These are phyloP conservation scores for Dictyostelium firmibasis DNA, from an alignment of 78 protist genomes.

Conservation along the genomic window DNA sequence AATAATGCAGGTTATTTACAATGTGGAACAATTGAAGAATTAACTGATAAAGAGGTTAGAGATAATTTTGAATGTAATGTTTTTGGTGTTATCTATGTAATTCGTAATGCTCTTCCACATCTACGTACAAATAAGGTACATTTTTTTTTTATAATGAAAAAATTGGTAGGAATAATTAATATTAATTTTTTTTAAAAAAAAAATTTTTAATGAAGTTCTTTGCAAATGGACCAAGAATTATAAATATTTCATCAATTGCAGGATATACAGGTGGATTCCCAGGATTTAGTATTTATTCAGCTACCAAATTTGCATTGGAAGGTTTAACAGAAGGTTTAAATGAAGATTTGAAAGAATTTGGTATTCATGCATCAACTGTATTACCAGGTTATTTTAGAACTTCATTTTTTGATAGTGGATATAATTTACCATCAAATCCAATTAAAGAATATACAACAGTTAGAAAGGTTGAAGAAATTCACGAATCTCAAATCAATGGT, in stretches of 20 bases:
- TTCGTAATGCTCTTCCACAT: background rate
- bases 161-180: no score
- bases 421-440: background rate
- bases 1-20: constrained; percentile 46
- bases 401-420: background rate
- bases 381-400: constrained; percentile 35
- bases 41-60: background rate
- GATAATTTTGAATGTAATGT: constrained; percentile 21
- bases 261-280: constrained; percentile 4
- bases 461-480: background rate
- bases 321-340: constrained; percentile 17
- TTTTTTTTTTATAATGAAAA: no score
- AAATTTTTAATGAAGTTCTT: no score
- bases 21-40: background rate
- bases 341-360: constrained; percentile 18
- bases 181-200: no score
- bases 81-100: background rate
- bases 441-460: background rate
- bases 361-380: background rate
- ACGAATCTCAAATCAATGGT: background rate
- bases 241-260: constrained; percentile 17
- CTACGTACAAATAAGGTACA: constrained; percentile 1
- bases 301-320: constrained; percentile 54
- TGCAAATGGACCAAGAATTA: background rate
- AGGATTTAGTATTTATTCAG: background rate